phyloP scores from a whole-genome alignment of 805 yeast species.

The Cyberlindnera mississippiensis region DNA sequence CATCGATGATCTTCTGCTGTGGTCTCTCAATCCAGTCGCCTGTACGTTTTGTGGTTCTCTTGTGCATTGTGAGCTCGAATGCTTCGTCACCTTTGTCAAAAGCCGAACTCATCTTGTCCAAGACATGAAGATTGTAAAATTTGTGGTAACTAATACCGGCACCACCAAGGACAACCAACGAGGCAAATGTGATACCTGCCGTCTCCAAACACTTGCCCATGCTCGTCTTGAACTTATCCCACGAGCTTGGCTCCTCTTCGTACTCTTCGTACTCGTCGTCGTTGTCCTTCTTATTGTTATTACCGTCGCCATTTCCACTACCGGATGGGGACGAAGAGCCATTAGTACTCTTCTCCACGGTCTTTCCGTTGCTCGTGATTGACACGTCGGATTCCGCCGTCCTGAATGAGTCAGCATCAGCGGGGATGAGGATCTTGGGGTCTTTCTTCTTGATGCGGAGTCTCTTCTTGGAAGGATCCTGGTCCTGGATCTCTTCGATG shows the following conservation, averaged over 20 bases:
- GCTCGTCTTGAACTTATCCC: slow-evolving; percentile 17
- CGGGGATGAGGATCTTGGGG: slow-evolving; percentile 24
- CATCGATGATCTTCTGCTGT: slow-evolving; percentile 62
- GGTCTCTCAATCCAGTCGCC: slow-evolving; percentile 67
- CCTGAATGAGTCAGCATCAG: slow-evolving; percentile 19
- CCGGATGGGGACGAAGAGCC: too few relatives aligned
- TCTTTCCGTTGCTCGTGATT: not conserved
- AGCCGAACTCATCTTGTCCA: slow-evolving; percentile 60
- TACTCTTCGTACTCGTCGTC: slow-evolving; percentile 14
- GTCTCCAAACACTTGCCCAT: slow-evolving; percentile 54
- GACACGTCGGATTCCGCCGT: slow-evolving; percentile 5
- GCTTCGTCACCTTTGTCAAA: slow-evolving; percentile 68
- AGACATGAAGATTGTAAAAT: slow-evolving; percentile 53
- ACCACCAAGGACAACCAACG: slow-evolving; percentile 61
- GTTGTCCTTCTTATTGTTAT: slow-evolving; percentile 8
- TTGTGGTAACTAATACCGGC: slow-evolving; percentile 73
- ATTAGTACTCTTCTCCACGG: too few relatives aligned
- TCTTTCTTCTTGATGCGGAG: slow-evolving; percentile 9
- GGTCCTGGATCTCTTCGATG: slow-evolving; percentile 23
- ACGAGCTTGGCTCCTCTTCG: slow-evolving; percentile 12
- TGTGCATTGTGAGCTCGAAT: slow-evolving; percentile 53
- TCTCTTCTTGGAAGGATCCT: slow-evolving; percentile 10
- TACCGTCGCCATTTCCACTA: slow-evolving; percentile 3
- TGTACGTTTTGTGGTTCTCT: slow-evolving; percentile 33
- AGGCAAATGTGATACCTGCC: slow-evolving; percentile 65